Percentiles rank a stretch among this genome's conserved stretches.
Conservation (phyloP, 1,139 yeast genomes). For the Candida sanyaensis region DNA sequence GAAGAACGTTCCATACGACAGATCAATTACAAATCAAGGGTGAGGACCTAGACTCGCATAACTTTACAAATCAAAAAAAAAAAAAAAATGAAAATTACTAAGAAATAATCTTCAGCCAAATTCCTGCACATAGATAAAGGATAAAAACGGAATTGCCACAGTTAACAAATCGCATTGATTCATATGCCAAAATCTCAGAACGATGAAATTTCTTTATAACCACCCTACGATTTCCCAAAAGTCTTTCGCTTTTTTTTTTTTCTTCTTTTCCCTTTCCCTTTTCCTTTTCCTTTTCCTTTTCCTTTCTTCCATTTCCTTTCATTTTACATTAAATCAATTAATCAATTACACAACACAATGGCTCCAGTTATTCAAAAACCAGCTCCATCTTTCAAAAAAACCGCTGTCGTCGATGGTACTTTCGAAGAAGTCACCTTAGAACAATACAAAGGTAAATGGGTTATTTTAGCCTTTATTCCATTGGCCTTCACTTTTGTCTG, state of each 20-base stretch:
- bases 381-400: slow-evolving; percentile 94
- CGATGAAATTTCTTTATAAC: too few relatives aligned
- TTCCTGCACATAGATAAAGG: neutral
- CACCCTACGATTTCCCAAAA: neutral
- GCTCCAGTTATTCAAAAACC: slow-evolving; percentile 89
- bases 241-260: neutral
- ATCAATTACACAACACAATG: slow-evolving; percentile 46
- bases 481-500: slow-evolving; percentile 98
- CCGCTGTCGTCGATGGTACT: slow-evolving; percentile 94
- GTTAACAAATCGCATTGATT: neutral
- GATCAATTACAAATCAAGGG: neutral
- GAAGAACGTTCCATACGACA: neutral
- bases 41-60: neutral
- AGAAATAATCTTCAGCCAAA: too few relatives aligned
- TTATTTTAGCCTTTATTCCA: slow-evolving; percentile 93
- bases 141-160: neutral
- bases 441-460: slow-evolving; percentile 98
- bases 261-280: neutral
- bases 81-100: slow-evolving; percentile 23
- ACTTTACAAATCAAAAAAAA: neutral
- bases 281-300: neutral
- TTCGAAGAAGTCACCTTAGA: slow-evolving; percentile 94
- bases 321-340: neutral
- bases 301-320: neutral
- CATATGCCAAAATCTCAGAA: neutral